Evolutionary conservation across 2,329 filamentous ascomycete genomes (phyloP), one percentile per base, ranked within the genome.

Genomic region (Fusarium pininemorale): DNA sequence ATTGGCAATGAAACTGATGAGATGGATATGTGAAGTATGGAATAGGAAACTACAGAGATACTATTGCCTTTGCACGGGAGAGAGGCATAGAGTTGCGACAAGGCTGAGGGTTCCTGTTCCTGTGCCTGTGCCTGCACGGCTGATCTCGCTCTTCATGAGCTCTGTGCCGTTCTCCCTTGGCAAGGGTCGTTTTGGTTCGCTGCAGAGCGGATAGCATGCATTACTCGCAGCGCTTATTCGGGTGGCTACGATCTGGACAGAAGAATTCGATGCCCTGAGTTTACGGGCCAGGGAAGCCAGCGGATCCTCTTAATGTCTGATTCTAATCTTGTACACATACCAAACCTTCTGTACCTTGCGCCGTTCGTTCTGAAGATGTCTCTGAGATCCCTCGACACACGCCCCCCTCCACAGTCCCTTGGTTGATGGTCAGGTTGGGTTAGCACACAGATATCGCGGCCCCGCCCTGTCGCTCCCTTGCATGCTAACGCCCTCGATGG

Each of bases 1-100:
- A 92, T 97, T 85, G 93, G 87, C 82, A 91, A 93, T 80, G 89
- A 94, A 69, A 88, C 89, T 77, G 90, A 90, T 75, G 89, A 90
- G 76, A 84, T 87, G 65, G 82, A 84, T 58, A 78, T 68, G 67
- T 82, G 76, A 78, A 70, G 48, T 58, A 72, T 66, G 72, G 35
- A 48, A 45, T 57, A 44, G 55, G 39, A 72, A 45, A 64, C 66
- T 74, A 74, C 72, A 68, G 71, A 74, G 28, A 59, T 74, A 72
- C 70, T 61, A 74, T 73, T 48, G 44, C 63, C 55, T 44, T 30
- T 53, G 28, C 48, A 57, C 63, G 32, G 42, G 59, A 69, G 65
- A 75, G 62, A 72, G 24, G 28, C 57, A 70, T 61, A 30, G 48
- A 69, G 62, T 53, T 68, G 42, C 58, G 62, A 72, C 73, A 71